Evolutionary conservation across 305 asterid genomes (phyloP), one percentile per base, ranked within the genome.

Genomic region (Fraxinus ornus): DNA sequence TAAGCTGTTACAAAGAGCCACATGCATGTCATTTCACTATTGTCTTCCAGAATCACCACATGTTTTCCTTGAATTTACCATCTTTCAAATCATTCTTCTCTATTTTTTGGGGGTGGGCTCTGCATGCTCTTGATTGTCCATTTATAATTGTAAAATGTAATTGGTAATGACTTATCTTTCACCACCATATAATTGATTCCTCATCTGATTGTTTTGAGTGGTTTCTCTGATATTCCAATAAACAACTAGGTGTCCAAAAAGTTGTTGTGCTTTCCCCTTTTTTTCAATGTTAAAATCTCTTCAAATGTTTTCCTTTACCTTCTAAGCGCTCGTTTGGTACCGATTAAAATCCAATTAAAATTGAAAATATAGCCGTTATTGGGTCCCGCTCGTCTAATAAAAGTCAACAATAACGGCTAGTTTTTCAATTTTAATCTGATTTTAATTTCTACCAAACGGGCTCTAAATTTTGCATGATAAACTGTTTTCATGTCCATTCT

Each of bases 121-220:
- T 78, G 52, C 10, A 41, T 32, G 22, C 35, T 39, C 47, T 72
- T 28, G n/a, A 78, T 60, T n/a, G 33, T 55, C 19, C 21, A 44
- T 66, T 57, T 19, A 41, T 66, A 60, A 35, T 49, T 49, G 36
- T 75, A 10, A 73, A 73, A 64, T 60, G 75, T 72, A 78, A 62
- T 76, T 33, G 21, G 49, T 13, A 41, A 72, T 15, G 35, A 47
- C 71, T 77, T 60, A 22, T 77, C 75, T 76, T 80, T 55, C 60
- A 76, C 33, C 39, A 60, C 77, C 28, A 4, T 75, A 37, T n/a
- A 17, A 79, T 79, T 77, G 76, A 62, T 85, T 35, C 85, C 47
- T 75, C 57, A 19, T 74, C 3, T 82, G 35, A 72, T 22, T 44
- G 13, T 41, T 17, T 49, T 24, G n/a, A 73, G 76, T 73, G 72